Evolutionary conservation across 2,329 filamentous ascomycete genomes (phyloP), one percentile per base, ranked within the genome.

Genomic region (Pestalotiopsis sp.): DNA sequence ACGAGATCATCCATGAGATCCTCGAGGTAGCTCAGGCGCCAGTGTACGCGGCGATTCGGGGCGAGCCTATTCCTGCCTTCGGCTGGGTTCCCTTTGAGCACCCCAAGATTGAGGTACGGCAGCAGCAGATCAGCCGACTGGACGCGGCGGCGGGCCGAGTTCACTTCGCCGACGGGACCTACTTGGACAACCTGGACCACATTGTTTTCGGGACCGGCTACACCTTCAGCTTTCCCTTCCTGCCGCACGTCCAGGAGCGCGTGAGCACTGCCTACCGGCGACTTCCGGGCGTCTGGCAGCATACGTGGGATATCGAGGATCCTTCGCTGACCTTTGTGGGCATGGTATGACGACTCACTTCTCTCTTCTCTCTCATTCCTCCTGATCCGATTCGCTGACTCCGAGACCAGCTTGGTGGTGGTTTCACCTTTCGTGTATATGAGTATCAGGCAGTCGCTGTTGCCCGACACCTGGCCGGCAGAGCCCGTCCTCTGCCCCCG

Each of bases 151-250:
- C 73, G 0, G 77, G 83, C 23, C 80, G 77, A 0, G 81, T 89
- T 0, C 77, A 83, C 39, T 89, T 90, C 64, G 81, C 82, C 59
- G 86, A 90, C 64, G 86, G 86, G 0, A 82, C 82, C 0, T 78
- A 73, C 0, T 76, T 87, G 0, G 74, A 82, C 0, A 79, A 84
- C 4, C 83, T 90, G 9, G 87, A 91, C 70, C 76, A 86, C 65
- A 81, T 90, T 36, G 84, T 90, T 56, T 88, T 90, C 67, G 88
- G 85, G 3, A 90, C 88, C 0, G 88, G 88, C 0, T 90, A 89
- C 73, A 84, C 83, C 0, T 90, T 87, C 83, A 86, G 85, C 2
- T 75, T 89, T 0, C 87, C 86, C 0, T 90, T 87, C 73, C 73
- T 88, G 6, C 83, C 84, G 0, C 72, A 83, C 1, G 79, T 88